Percentiles rank a stretch among this genome's conserved stretches.
These are phyloP conservation scores for Stemphylium vesicarium DNA, from an alignment of 2,329 filamentous ascomycete genomes.

Conservation along the genomic window DNA sequence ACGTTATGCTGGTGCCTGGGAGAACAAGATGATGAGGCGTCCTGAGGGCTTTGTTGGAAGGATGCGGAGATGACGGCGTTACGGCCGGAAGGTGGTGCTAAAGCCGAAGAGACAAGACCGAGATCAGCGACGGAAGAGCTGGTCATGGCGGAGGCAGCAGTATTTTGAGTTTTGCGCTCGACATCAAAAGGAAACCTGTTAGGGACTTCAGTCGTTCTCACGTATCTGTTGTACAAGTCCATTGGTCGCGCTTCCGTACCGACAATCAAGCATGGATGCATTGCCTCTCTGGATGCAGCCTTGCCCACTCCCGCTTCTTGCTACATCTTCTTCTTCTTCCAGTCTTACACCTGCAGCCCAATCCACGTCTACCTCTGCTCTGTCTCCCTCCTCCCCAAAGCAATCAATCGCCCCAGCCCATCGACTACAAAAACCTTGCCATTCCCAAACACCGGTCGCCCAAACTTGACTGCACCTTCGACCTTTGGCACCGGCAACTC, in stretches of 20 bases:
- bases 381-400: slow-evolving; percentile 5
- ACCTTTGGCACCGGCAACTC: slow-evolving; percentile 48
- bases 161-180: neutral
- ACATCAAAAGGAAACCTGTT: no score
- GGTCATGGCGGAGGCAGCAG: slow-evolving; percentile 1
- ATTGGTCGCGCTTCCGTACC: no score
- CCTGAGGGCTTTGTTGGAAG: neutral
- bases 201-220: no score
- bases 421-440: slow-evolving; percentile 34
- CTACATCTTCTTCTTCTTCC: no score
- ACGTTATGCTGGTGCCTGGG: slow-evolving; percentile 9
- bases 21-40: neutral
- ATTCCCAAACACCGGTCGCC: slow-evolving; percentile 51
- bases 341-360: neutral
- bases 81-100: neutral
- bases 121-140: neutral
- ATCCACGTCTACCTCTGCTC: neutral
- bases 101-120: slow-evolving; percentile 2
- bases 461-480: slow-evolving; percentile 50
- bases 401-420: slow-evolving; percentile 18
- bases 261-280: neutral
- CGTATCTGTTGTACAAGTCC: no score
- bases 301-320: neutral
- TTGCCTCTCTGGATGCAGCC: slow-evolving; percentile 13
- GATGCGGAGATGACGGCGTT: neutral